Base-by-base conservation (phyloP, 73 alveolate genomes). In the Paramecium pentaurelia region DNA sequence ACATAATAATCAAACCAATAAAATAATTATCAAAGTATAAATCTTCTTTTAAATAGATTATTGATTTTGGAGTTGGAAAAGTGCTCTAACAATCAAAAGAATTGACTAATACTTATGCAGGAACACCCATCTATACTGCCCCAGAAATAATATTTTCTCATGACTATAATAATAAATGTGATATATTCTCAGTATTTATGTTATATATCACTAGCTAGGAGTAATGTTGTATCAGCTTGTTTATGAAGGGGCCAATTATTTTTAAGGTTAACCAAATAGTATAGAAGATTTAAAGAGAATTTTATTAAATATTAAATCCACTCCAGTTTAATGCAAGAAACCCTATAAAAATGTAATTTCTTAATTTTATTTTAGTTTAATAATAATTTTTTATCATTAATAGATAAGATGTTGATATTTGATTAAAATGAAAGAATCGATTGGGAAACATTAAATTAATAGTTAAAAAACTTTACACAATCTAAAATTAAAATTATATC, bases 11-110 rank as follows among this genome's bases (percentile, higher is more conserved):
- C 28, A 28, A 28, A 54, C 14, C 22, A 7, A 54, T n/a, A 64
- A 27, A 12, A 36, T 27, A 0, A 64, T 28, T 34, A 3, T 64
- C 27, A 64, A 64, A 28, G 70, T 54, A 16, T n/a, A 0, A 7
- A 54, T 54, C 25, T n/a, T 54, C 3, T 54, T 12, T 54, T 6
- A 54, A n/a, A 0, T n/a, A 54, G 70, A 64, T 64, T 9, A 64
- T 64, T 64, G 84, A 64, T 28, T 64, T 32, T 28, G 84, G 84
- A 64, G 84, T 64, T 25, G 84, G 84, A 28, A 64, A 64, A 11
- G 27, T 28, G 11, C 84, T 64, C 6, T 10, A 27, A 8, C 20
- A 60, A 27, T 3, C 34, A 0, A 14, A 28, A 32, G 47, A 32
- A 3, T 8, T 64, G 47, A 34, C 84, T 32, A 12, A 36, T 10